A percentile compares a stretch with the other conserved stretches of the same genome.
phyloP scores from a whole-genome alignment of 305 asterid species.

The Vinca major region DNA sequence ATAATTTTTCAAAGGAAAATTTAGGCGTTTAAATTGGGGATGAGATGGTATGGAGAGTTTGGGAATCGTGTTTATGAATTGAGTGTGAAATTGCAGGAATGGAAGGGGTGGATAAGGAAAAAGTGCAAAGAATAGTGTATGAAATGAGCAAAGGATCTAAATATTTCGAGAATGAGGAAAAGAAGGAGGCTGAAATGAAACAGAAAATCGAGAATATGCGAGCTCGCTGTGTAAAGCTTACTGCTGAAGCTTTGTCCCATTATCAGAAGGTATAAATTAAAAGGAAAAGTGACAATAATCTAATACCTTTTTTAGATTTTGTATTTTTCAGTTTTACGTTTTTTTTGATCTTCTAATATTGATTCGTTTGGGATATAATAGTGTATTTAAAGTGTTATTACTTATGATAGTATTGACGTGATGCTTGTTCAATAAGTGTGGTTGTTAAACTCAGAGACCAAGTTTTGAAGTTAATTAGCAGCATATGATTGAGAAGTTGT shows the following conservation, averaged over 20 bases:
- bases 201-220: slow-evolving; percentile 67
- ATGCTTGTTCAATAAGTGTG: background rate
- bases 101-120: slow-evolving; percentile 99
- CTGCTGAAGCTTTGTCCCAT: slow-evolving; percentile 39
- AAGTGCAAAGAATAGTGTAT: slow-evolving; percentile 82
- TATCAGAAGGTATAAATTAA: slow-evolving; percentile 46
- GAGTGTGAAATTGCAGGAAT: slow-evolving; percentile 39
- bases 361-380: background rate
- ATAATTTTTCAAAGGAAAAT: background rate
- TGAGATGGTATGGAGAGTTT: background rate
- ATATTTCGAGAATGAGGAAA: slow-evolving; percentile 80
- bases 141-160: slow-evolving; percentile 98
- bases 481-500: background rate
- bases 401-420: background rate
- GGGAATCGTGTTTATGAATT: too few relatives aligned
- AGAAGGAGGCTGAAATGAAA: slow-evolving; percentile 68
- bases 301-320: background rate
- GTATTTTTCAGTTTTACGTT: background rate
- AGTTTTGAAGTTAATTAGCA: background rate
- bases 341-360: background rate
- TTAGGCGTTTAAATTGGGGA: background rate
- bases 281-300: background rate
- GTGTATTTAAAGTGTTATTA: background rate
- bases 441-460: background rate
- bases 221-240: slow-evolving; percentile 53